phyloP scores from a whole-genome alignment of 192 early-diverging fungal species.

The Globomyces pollinis-pini region DNA sequence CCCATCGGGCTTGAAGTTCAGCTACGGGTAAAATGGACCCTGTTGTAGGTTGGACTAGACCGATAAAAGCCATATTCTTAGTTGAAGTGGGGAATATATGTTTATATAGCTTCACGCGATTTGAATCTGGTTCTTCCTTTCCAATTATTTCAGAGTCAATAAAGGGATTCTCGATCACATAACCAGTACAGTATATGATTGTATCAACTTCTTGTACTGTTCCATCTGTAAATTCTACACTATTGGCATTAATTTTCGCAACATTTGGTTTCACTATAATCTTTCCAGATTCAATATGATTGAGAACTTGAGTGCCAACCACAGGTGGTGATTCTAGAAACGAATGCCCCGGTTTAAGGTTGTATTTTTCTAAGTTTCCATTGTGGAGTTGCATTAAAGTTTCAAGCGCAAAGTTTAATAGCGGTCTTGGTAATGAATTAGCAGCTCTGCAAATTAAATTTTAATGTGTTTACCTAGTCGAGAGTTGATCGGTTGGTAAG shows the following conservation, averaged over 20 bases:
- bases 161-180: conserved; percentile 42
- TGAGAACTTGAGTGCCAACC: conserved; percentile 38
- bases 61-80: conserved; percentile 52
- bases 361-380: conserved; percentile 23
- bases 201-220: conserved; percentile 44
- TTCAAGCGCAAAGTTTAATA: conserved; percentile 29
- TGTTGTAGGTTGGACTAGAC: conserved; percentile 42
- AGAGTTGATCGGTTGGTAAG: conserved; percentile 38
- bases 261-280: conserved; percentile 44
- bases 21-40: conserved; percentile 48
- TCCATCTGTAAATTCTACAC: conserved; percentile 51
- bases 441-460: too few species aligned
- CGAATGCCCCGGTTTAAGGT: conserved; percentile 29
- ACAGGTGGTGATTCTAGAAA: conserved; percentile 36
- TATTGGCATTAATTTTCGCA: conserved; percentile 24
- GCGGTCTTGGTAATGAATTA: conserved; percentile 21
- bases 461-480: conserved; percentile 15
- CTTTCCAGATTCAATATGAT: conserved; percentile 46
- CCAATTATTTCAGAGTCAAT: conserved; percentile 38
- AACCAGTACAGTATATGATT: conserved; percentile 59
- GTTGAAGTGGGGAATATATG: conserved; percentile 41
- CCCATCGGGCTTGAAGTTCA: conserved; percentile 49
- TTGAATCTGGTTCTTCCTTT: conserved; percentile 24
- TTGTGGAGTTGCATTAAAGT: conserved; percentile 22
- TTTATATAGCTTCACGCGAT: conserved; percentile 51